Percentiles rank a stretch among this genome's conserved stretches.
Evolutionary conservation across 805 yeast genomes (phyloP).

Genomic region (Sungouiozyma ichnusensis): DNA sequence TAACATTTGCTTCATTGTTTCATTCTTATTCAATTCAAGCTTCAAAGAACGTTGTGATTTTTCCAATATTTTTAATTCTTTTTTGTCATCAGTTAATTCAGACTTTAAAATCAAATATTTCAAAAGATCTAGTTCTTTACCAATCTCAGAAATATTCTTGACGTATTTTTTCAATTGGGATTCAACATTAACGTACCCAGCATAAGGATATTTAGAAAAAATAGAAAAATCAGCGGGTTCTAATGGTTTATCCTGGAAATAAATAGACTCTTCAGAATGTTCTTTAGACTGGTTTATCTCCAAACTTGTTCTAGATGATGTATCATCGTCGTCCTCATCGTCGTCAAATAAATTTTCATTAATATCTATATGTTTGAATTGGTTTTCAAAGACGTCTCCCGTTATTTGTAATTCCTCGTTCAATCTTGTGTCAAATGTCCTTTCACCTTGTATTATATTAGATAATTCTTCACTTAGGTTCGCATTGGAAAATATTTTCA

Average conservation of each 20-base stretch:
- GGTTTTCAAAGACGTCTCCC: not conserved
- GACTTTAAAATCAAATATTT: conserved; percentile 69
- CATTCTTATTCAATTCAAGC: conserved; percentile 64
- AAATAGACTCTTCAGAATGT: not conserved
- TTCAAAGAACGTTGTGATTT: conserved; percentile 59
- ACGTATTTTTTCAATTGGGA: not conserved
- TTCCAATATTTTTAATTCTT: conserved; percentile 55
- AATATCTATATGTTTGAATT: not conserved
- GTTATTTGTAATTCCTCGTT: not conserved
- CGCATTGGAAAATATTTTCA: conserved; percentile 14
- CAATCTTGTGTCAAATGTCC: not conserved
- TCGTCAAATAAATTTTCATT: not conserved
- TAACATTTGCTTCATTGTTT: conserved; percentile 67
- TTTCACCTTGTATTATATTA: conserved; percentile 18
- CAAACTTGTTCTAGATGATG: not conserved
- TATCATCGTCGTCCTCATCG: too few relatives aligned
- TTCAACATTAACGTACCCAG: not conserved
- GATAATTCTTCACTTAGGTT: conserved; percentile 28
- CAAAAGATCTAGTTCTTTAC: conserved; percentile 53
- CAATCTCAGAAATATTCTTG: conserved; percentile 45
- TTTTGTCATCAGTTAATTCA: conserved; percentile 65
- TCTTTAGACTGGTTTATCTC: not conserved
- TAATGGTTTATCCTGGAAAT: not conserved
- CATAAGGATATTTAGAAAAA: not conserved
- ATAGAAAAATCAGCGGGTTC: not conserved